A percentile compares a stretch with the other conserved stretches of the same genome.
Evolutionary conservation across 2,329 filamentous ascomycete genomes (phyloP).

Genomic region (Cercospora brassicicola): DNA sequence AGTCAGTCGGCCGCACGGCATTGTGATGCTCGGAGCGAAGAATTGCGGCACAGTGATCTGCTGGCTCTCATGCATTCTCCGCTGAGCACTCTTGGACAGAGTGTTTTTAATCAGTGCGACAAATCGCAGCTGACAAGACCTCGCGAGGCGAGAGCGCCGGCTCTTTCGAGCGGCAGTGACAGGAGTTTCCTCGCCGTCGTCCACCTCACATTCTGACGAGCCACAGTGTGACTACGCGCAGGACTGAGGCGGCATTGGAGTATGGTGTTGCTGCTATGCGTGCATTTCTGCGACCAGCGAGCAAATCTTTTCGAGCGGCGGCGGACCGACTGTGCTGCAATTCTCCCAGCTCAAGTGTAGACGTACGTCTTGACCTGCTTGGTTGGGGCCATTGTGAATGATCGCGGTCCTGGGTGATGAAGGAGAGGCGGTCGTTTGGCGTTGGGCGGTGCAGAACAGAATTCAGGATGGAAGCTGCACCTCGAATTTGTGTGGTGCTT

Average conservation of each 20-base stretch:
- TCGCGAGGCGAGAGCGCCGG: slow-evolving; percentile 35
- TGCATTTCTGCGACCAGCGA: slow-evolving; percentile 24
- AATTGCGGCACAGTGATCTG: slow-evolving; percentile 91
- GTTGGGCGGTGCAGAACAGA: slow-evolving; percentile 38
- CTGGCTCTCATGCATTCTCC: slow-evolving; percentile 55
- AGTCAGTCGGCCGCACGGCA: slow-evolving; percentile 67
- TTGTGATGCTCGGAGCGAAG: slow-evolving; percentile 71
- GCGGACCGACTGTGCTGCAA: slow-evolving; percentile 75
- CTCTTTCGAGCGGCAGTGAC: slow-evolving; percentile 29
- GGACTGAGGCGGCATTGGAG: slow-evolving; percentile 37
- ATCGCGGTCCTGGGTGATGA: slow-evolving; percentile 28
- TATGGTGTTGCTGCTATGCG: slow-evolving; percentile 26
- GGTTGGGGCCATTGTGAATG: slow-evolving; percentile 56
- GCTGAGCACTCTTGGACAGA: slow-evolving; percentile 31
- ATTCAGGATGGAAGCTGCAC: slow-evolving; percentile 18
- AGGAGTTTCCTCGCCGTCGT: slow-evolving; percentile 19
- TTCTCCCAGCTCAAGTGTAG: slow-evolving; percentile 41
- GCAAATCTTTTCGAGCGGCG: slow-evolving; percentile 51
- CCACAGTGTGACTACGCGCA: slow-evolving; percentile 39
- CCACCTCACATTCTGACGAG: slow-evolving; percentile 40
- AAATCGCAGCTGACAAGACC: slow-evolving; percentile 34
- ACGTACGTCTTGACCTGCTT: slow-evolving; percentile 58
- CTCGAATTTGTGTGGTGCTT: slow-evolving; percentile 23
- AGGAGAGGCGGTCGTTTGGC: slow-evolving; percentile 35
- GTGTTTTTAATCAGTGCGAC: slow-evolving; percentile 74